Base-by-base conservation (phyloP, 352 stramenopile species). In the Globisporangium apiculatum region DNA sequence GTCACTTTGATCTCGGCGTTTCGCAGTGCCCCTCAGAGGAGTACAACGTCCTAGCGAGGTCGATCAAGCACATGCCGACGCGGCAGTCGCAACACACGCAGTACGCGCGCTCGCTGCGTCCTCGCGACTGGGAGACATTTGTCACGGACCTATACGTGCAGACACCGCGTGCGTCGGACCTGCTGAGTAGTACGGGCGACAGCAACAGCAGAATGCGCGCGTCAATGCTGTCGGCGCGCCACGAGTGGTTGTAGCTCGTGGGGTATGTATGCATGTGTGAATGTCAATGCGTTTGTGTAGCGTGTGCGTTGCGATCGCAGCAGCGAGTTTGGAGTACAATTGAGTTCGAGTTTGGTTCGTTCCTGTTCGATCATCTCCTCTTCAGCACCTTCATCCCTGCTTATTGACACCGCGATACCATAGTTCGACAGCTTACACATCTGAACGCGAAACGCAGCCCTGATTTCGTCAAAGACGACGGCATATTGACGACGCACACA, bases 51-150 rank as follows among this genome's bases (percentile, higher is more conserved):
- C 17, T 59, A 9, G 31, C 17, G 17, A 8, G 17, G 7, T 46
- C 36, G 11, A 35, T 31, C 7, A 53, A 48, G 55, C 46, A 60
- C 55, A 37, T 38, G 7, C 46, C 55, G 46, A 48, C 45, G 17
- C 55, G 55, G 12, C 6, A 17, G 12, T 60, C 46, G 2, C 31
- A 48, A 2, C 55, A 60, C 45, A 60, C 42, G 6, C 55, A 60
- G 36, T 60, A 48, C 36, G n/a, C 36, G 11, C 46, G 55, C 10
- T 53, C 45, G 17, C 46, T 42, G 36, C 24, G 46, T 24, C 46
- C 54, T 0, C 54, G 51, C 12, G 54, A 60, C 55, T 60, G 55
- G 55, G 55, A 60, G 6, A 53, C 42, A 12, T 60, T 60, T 38
- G 55, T 60, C 55, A 60, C 46, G 3, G 46, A 53, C 12, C 37